Evolutionary conservation across 352 stramenopile genomes (phyloP).

Genomic region (Saprolegnia diclina): DNA sequence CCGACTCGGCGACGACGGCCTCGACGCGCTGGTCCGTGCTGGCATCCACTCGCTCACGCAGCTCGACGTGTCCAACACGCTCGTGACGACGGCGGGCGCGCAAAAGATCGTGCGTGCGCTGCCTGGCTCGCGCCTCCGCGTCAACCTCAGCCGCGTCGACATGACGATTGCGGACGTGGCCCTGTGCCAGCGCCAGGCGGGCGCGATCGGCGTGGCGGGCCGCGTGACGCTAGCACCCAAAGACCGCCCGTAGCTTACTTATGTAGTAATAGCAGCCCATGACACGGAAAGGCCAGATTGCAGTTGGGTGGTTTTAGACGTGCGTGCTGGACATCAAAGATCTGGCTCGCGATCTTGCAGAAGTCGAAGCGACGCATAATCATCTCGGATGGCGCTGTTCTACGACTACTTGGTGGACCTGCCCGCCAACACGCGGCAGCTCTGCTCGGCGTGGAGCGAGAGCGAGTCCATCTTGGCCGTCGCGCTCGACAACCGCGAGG

Average conservation of each 20-base stretch:
- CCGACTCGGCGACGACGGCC: neutral
- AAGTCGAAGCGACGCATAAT: neutral
- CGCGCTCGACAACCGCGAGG: constrained; percentile 69
- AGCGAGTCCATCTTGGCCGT: constrained; percentile 77
- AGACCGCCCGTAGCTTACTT: neutral
- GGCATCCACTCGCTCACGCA: neutral
- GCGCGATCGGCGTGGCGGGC: neutral
- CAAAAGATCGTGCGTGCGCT: neutral
- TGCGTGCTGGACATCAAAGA: too few relatives aligned
- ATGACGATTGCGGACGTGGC: neutral
- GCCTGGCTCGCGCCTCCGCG: neutral
- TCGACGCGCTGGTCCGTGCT: neutral
- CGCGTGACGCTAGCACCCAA: neutral
- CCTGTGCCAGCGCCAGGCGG: neutral
- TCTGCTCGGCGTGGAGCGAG: constrained; percentile 78
- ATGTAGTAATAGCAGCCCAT: too few relatives aligned
- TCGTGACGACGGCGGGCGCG: neutral
- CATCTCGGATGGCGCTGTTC: constrained; percentile 46
- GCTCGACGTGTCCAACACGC: constrained; percentile 2
- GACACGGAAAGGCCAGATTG: too few relatives aligned
- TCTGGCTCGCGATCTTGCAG: neutral
- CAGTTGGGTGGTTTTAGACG: too few relatives aligned
- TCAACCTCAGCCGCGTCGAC: constrained; percentile 3
- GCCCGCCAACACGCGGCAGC: constrained; percentile 53
- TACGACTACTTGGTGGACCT: constrained; percentile 79